Conservation (phyloP, 2,329 filamentous ascomycete species). For the Lojkania enalia region DNA sequence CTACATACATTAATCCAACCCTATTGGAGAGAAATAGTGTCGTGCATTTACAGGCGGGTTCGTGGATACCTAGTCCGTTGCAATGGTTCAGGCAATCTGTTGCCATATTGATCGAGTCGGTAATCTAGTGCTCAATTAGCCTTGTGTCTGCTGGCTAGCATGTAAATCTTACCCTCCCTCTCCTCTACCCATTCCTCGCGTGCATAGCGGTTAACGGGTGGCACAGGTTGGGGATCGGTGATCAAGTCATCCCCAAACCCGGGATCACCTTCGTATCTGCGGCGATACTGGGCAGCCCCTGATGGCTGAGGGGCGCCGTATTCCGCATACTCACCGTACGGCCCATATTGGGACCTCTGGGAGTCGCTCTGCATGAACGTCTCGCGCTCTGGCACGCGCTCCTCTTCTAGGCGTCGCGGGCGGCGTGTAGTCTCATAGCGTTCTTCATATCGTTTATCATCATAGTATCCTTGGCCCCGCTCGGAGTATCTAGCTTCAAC, state of each 20-base stretch:
- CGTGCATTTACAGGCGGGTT: constrained; percentile 32
- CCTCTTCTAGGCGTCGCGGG: constrained; percentile 39
- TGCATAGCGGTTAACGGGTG: constrained; percentile 30
- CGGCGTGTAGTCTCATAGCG: constrained; percentile 23
- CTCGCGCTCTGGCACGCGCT: constrained; percentile 41
- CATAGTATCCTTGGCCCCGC: constrained; percentile 24
- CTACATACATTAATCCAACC: constrained; percentile 10
- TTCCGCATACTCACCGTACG: constrained; percentile 33
- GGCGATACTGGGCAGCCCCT: constrained; percentile 35
- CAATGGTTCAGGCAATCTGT: constrained; percentile 37
- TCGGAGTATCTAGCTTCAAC: constrained; percentile 26
- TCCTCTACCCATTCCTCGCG: constrained; percentile 44
- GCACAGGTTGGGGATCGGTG: constrained; percentile 44
- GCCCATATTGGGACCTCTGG: background rate
- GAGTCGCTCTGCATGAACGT: constrained; percentile 38
- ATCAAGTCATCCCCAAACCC: constrained; percentile 43
- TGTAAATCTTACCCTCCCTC: too few relatives aligned
- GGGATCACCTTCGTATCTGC: constrained; percentile 40
- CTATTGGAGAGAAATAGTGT: constrained; percentile 7
- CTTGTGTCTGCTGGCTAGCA: too few relatives aligned
- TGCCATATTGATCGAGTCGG: constrained; percentile 41
- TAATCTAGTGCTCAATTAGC: too few relatives aligned
- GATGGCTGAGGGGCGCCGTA: constrained; percentile 36
- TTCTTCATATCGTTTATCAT: constrained; percentile 32
- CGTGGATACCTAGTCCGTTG: constrained; percentile 26